Base-by-base conservation (phyloP, 495 filamentous ascomycete species). In the Aspergillus hancockii region DNA sequence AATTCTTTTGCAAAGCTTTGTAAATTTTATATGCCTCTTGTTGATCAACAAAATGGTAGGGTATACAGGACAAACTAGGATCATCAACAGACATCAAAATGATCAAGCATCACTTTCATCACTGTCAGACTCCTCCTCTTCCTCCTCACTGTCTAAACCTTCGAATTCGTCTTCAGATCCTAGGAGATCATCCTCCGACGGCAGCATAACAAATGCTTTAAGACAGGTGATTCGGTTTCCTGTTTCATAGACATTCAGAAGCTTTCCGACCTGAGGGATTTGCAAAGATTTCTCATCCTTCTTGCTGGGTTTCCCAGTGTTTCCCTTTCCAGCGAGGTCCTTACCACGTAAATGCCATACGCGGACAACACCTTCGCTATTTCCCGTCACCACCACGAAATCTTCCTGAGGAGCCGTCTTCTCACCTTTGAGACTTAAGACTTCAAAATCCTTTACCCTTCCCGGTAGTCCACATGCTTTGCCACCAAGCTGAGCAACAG, bases 211-310 rank as follows among this genome's bases (percentile, higher is more conserved):
- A 71, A 97, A 98, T 45, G 89, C 87, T 57, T 80, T 85, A 62
- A 98, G 57, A 70, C 94, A 98, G 12, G 93, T 98, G 59, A 98
- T 92, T 49, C 94, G 82, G 69, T 92, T 89, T 32, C 87, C 85
- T 8, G 93, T 97, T 69, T 91, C 88, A 62, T 92, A 93, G 54
- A 85, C 87, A 13, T 85, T 92, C 46, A 97, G 66, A 38, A 96
- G 72, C 58, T 75, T 81, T 32, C 92, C 93, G 22, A 91, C 74
- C 62, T 90, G 86, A 59, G 54, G 68, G 49, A 43, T 60, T 49
- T 51, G 66, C 59, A 52, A 67, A 51, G 47, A 59, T 54, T 54
- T 68, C 54, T 62, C 69, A 43, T 80, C 78, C 19, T 88, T 80
- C 12, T 68, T 63, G 14, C 30, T 59, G 28, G 62, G 51, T 47